A percentile compares a stretch with the other conserved stretches of the same genome.
Conservation (phyloP, 257 asterid genomes). For the Lycium barbarum region DNA sequence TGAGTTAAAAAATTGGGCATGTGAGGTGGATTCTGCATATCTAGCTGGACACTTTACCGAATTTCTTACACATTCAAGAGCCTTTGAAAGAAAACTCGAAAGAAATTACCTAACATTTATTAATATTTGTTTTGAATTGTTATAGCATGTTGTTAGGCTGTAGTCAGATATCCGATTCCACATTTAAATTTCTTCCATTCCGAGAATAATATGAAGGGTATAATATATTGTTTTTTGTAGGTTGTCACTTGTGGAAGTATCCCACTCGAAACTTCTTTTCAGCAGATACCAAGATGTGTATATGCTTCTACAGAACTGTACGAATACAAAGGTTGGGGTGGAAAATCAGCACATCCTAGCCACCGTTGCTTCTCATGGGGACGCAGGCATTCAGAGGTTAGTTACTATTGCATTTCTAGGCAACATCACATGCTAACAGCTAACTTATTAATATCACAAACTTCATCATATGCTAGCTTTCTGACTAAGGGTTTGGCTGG, state of each 20-base stretch:
- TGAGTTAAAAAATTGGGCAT: background rate
- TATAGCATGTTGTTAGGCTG: background rate
- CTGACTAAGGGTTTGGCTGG: constrained; percentile 7
- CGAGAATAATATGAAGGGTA: background rate
- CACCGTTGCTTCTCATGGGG: constrained; percentile 92
- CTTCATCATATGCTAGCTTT: background rate
- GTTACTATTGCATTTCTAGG: constrained; percentile 28
- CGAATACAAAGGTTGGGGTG: constrained; percentile 82
- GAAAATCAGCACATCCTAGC: constrained; percentile 65
- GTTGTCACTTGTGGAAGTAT: constrained; percentile 98
- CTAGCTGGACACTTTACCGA: background rate
- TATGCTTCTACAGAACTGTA: constrained; percentile 82
- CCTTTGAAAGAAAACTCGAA: background rate
- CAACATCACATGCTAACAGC: constrained; percentile 9
- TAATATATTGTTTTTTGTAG: constrained; percentile 43
- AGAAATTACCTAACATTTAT: background rate
- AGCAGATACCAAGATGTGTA: constrained; percentile 81
- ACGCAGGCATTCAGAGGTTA: constrained; percentile 89
- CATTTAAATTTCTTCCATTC: background rate
- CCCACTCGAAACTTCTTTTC: constrained; percentile 95
- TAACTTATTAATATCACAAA: background rate
- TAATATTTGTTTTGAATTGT: background rate
- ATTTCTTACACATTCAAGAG: background rate
- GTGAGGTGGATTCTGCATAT: background rate
- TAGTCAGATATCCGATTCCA: background rate